Conservation (phyloP, 2,329 filamentous ascomycete genomes). For the Cyphellophora attinorum region DNA sequence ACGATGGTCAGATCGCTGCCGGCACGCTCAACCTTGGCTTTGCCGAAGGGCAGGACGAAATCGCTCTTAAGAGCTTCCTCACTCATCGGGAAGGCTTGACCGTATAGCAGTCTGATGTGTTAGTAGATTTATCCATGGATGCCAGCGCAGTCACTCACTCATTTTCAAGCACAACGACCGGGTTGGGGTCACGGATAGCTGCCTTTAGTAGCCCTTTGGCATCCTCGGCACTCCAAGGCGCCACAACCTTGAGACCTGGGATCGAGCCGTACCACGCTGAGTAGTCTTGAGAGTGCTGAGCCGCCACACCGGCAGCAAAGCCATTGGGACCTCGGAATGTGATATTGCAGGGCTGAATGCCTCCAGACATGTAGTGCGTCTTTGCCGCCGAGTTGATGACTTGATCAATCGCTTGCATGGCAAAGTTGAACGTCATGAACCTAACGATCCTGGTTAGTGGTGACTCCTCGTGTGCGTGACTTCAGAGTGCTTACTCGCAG, state of each 20-base stretch:
- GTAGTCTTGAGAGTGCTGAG: conserved; percentile 99
- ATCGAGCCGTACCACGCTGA: conserved; percentile 98
- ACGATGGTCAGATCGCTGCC: conserved; percentile 97
- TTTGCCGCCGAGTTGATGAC: conserved; percentile 98
- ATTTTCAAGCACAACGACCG: conserved; percentile 82
- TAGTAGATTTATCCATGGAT: conserved; percentile 16
- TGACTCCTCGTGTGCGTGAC: no score
- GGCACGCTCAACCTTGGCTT: conserved; percentile 95
- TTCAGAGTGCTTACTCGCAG: conserved; percentile 54
- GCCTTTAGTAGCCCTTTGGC: conserved; percentile 97
- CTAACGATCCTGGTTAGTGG: no score
- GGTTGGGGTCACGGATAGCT: conserved; percentile 96
- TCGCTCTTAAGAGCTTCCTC: conserved; percentile 92
- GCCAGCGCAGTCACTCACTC: conserved; percentile 41
- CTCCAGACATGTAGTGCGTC: conserved; percentile 99
- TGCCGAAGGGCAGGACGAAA: conserved; percentile 94
- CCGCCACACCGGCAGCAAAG: conserved; percentile 88
- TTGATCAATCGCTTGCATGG: conserved; percentile 99
- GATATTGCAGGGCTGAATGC: conserved; percentile 99
- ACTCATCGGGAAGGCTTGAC: conserved; percentile 92
- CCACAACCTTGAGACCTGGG: conserved; percentile 91
- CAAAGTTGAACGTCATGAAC: conserved; percentile 99
- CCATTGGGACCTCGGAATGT: conserved; percentile 99
- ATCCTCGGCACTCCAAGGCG: conserved; percentile 93
- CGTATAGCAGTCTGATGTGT: conserved; percentile 63